Evolutionary conservation across 345 rosid genomes (phyloP).

Genomic region (Raphanus raphanistrum): DNA sequence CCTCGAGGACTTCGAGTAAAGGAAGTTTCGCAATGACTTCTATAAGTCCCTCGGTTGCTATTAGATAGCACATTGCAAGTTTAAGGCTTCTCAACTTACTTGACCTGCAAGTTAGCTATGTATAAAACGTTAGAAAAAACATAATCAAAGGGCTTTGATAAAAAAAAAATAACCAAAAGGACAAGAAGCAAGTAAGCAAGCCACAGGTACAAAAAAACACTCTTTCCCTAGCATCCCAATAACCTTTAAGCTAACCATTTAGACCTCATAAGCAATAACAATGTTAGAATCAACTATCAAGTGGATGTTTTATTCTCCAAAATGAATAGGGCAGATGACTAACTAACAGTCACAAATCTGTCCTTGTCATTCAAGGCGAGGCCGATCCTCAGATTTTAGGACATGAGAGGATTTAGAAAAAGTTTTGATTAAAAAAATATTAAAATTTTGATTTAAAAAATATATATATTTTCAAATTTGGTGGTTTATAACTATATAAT

Average conservation of each 20-base stretch:
- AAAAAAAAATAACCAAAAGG: too few species aligned
- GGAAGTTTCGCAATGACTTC: background rate
- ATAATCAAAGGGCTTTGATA: background rate
- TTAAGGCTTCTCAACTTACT: background rate
- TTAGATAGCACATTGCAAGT: background rate
- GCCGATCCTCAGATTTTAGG: background rate
- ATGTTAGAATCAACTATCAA: background rate
- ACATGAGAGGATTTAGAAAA: background rate
- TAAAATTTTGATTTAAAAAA: background rate
- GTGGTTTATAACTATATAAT: background rate
- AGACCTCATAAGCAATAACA: too few species aligned
- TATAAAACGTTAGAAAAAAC: background rate
- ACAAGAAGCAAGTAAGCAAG: too few species aligned
- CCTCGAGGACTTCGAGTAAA: background rate
- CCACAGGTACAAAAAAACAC: too few species aligned
- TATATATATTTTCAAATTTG: background rate
- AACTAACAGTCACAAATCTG: conserved; percentile 2
- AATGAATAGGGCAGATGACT: background rate
- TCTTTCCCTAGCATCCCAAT: too few species aligned
- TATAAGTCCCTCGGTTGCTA: background rate
- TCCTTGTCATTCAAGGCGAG: background rate
- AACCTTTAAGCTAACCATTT: too few species aligned
- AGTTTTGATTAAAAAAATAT: too few species aligned
- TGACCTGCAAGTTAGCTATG: background rate
- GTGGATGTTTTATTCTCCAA: background rate